Base-by-base conservation (phyloP, 179 eudicot species). In the Spergularia azorica region DNA sequence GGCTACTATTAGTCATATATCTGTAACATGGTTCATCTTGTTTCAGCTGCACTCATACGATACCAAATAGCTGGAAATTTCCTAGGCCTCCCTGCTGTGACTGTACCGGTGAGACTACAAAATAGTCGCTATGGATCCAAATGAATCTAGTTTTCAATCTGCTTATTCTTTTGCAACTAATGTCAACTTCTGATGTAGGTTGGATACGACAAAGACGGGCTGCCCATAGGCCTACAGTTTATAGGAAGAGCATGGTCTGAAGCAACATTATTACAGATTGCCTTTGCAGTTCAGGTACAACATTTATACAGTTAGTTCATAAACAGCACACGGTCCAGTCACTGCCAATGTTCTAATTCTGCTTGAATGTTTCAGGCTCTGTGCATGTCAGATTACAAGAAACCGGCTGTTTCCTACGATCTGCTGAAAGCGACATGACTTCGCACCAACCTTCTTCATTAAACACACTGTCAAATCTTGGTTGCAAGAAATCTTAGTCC, bases 221-320 rank as follows among this genome's bases (percentile, higher is more conserved):
- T 94, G 87, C 99, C 99, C 17, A 94, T 96, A 18, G 99, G 99
- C 51, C 91, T 96, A 75, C 99, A 96, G 68, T 92, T 94, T 64
- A 88, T 94, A 10, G 99, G 97, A 71, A 84, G 77, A 79, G 97
- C 97, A 59, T 94, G 99, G 99, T 87, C 94, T 13, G 99, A 96
- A 83, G 88, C 99, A 70, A 84, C 91, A 41, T 74, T 96, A 71
- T 67, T 94, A 58, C 89, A 87, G 56, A 79, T 92, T 67, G 94
- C 98, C 39, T 88, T 75, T 43, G 89, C 96, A 51, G 76, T 88
- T 82, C 97, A 95, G 96, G 99, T 95, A 89, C 55, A 58, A 2
- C 70, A 51, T 48, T 55, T 5, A 26, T 11, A 63, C 46, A 62
- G 59, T 15, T 3, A 43, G 9, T 43, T 67, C 52, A 15, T 46